Evolutionary conservation across 768 basidiomycete genomes (phyloP).

Genomic region (Lanmaoa rubissima): DNA sequence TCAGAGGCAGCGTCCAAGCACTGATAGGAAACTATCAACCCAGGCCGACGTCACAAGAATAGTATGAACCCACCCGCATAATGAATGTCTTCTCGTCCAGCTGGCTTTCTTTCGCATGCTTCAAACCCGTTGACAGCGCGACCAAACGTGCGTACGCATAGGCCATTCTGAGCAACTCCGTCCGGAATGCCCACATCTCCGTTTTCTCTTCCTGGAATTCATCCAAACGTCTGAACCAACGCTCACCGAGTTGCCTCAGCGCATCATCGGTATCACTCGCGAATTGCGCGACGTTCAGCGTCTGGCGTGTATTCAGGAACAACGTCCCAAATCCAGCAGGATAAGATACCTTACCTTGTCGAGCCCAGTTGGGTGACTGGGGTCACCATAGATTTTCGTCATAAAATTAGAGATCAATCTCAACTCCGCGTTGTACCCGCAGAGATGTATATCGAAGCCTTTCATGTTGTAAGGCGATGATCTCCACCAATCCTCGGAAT

Average conservation of each 20-base stretch:
- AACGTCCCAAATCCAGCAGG: neutral
- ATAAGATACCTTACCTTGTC: conserved; percentile 52
- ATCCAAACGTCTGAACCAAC: conserved; percentile 55
- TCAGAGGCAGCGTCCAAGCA: conserved; percentile 67
- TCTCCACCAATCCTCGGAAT: conserved; percentile 70
- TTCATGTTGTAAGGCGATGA: conserved; percentile 64
- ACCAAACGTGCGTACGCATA: conserved; percentile 70
- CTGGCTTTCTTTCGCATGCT: conserved; percentile 60
- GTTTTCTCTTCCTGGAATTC: conserved; percentile 52
- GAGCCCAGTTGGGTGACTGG: conserved; percentile 68
- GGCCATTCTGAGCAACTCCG: conserved; percentile 56
- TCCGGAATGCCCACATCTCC: conserved; percentile 56
- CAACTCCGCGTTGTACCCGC: conserved; percentile 74
- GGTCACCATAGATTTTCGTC: conserved; percentile 68
- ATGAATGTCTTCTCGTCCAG: conserved; percentile 65
- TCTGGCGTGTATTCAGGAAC: conserved; percentile 35
- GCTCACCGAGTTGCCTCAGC: conserved; percentile 50
- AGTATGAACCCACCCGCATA: conserved; percentile 48
- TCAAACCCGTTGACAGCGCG: conserved; percentile 73
- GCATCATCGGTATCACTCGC: conserved; percentile 69
- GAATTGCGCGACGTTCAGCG: conserved; percentile 59
- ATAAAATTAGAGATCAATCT: conserved; percentile 60
- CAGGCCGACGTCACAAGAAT: neutral
- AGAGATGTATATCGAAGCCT: conserved; percentile 79
- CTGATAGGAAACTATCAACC: conserved; percentile 32